Conservation (phyloP, 345 rosid species). For the Carallia pectinifolia region DNA sequence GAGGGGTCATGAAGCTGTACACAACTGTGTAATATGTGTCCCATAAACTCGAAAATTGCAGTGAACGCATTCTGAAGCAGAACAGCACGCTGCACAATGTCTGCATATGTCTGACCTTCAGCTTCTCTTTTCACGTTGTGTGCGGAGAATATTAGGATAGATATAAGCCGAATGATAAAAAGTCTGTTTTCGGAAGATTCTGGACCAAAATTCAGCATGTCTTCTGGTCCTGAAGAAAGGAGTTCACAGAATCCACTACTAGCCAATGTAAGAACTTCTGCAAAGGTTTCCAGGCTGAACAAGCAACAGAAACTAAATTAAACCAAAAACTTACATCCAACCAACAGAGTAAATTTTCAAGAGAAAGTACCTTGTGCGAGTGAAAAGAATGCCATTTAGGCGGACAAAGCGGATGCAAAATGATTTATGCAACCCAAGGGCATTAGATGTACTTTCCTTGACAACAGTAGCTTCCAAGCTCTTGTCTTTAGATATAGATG, state of each 20-base stretch:
- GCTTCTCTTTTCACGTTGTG: conserved; percentile 68
- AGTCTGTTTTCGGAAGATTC: conserved; percentile 65
- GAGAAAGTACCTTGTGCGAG: conserved; percentile 72
- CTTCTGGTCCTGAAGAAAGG: conserved; percentile 60
- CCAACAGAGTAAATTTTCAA: not conserved
- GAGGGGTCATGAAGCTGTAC: conserved; percentile 63
- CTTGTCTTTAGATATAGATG: conserved; percentile 44
- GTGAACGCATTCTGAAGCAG: conserved; percentile 76
- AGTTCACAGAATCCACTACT: conserved; percentile 62
- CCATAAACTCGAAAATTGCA: conserved; percentile 77
- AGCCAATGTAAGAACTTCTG: conserved; percentile 66
- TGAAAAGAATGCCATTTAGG: conserved; percentile 89
- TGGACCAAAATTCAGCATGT: conserved; percentile 64
- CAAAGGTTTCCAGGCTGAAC: conserved; percentile 84
- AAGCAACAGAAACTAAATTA: conserved; percentile 2
- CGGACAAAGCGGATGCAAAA: conserved; percentile 85
- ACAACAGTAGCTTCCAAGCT: conserved; percentile 41
- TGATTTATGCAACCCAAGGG: conserved; percentile 49
- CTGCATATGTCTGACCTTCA: conserved; percentile 89
- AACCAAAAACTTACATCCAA: conserved; percentile 6
- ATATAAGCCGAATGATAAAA: conserved; percentile 63
- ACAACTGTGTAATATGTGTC: conserved; percentile 58
- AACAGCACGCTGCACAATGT: conserved; percentile 87
- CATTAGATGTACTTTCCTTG: conserved; percentile 45
- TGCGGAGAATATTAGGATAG: conserved; percentile 69